Evolutionary conservation across 1,284 basidiomycete species (phyloP).

Genomic region (Leccinum subspadiceum): DNA sequence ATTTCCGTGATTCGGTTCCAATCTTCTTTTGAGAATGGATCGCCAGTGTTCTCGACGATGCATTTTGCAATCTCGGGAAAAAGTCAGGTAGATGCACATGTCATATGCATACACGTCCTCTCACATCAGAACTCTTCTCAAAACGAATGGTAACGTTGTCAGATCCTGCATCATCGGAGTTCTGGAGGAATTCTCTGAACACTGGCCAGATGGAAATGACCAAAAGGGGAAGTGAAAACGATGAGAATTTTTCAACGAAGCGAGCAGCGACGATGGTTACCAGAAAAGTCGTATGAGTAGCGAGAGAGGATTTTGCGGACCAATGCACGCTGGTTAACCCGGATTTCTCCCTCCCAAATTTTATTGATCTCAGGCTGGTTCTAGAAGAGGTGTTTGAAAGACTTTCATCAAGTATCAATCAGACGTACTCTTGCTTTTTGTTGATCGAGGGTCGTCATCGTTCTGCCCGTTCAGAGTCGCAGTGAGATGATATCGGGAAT

Average conservation of each 20-base stretch:
- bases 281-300: constrained; percentile 85
- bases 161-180: constrained; percentile 91
- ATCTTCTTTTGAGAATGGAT: constrained; percentile 73
- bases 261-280: neutral
- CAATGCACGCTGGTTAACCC: constrained; percentile 91
- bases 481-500: neutral
- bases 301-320: constrained; percentile 89
- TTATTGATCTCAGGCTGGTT: neutral
- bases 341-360: constrained; percentile 67
- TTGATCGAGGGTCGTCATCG: neutral
- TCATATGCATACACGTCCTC: too few species aligned
- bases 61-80: constrained; percentile 60
- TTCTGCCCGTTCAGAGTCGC: neutral
- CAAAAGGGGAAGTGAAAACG: neutral
- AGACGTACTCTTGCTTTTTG: neutral
- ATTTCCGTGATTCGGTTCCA: constrained; percentile 88
- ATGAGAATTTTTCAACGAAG: neutral
- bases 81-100: neutral
- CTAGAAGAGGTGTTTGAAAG: constrained; percentile 21
- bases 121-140: constrained; percentile 32
- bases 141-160: constrained; percentile 79
- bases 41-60: constrained; percentile 86
- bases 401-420: neutral
- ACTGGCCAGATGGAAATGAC: constrained; percentile 40
- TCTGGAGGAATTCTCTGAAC: constrained; percentile 88